Conservation (phyloP, 2,329 filamentous ascomycete species). For the Chrysoporthe austroafricana region DNA sequence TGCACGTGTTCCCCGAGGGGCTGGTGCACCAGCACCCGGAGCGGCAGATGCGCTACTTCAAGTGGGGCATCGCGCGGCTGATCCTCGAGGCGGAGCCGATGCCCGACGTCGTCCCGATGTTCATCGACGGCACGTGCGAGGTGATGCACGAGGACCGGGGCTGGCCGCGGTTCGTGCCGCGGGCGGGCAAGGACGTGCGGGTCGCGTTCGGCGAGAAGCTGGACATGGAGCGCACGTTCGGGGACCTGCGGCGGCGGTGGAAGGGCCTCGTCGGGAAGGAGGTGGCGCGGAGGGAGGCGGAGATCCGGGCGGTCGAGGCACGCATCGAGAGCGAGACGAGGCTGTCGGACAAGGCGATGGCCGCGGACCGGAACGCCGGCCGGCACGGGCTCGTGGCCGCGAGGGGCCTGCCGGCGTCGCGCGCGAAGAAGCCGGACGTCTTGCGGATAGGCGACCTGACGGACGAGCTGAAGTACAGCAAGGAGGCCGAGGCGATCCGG, state of each 20-base stretch:
- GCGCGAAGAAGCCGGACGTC: slow-evolving; percentile 31
- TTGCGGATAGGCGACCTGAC: slow-evolving; percentile 58
- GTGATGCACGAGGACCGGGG: slow-evolving; percentile 84
- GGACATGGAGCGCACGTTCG: slow-evolving; percentile 75
- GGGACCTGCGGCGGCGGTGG: slow-evolving; percentile 77
- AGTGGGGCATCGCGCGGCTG: slow-evolving; percentile 91
- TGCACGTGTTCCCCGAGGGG: slow-evolving; percentile 96
- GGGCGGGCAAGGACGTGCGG: slow-evolving; percentile 69
- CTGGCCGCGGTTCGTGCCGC: slow-evolving; percentile 81
- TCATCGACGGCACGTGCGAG: slow-evolving; percentile 85
- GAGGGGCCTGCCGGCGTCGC: slow-evolving; percentile 23
- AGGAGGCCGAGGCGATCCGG: slow-evolving; percentile 77
- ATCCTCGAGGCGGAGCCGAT: slow-evolving; percentile 88
- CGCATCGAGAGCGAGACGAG: slow-evolving; percentile 1
- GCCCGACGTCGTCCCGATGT: slow-evolving; percentile 90
- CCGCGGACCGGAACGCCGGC: slow-evolving; percentile 21
- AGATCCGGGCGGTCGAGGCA: slow-evolving; percentile 28
- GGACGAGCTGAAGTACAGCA: slow-evolving; percentile 68
- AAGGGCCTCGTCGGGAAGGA: slow-evolving; percentile 63
- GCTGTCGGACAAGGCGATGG: slow-evolving; percentile 6
- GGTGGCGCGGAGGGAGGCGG: slow-evolving; percentile 47
- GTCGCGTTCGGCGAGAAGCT: slow-evolving; percentile 81
- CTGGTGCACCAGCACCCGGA: slow-evolving; percentile 86
- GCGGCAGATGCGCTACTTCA: slow-evolving; percentile 90
- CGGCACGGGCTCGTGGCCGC: slow-evolving; percentile 25